A percentile compares a stretch with the other conserved stretches of the same genome.
Evolutionary conservation across 192 early-diverging fungal species (phyloP).

Genomic region (Gaertneriomyces sp.): DNA sequence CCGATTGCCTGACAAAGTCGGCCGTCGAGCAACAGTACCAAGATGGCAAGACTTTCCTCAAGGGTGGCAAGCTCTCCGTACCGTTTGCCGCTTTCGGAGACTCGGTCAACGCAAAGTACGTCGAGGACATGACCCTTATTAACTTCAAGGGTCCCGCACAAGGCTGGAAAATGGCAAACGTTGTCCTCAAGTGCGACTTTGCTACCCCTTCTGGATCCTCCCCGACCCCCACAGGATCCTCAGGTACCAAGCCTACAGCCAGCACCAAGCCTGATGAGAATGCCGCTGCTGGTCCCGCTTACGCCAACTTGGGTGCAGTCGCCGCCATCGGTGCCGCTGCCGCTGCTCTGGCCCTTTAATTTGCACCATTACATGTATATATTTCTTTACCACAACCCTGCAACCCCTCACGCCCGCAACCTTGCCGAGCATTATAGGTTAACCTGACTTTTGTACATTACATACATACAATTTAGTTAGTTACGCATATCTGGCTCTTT

Average conservation of each 20-base stretch:
- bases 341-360: too few species aligned
- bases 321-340: too few species aligned
- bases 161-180: constrained; percentile 21
- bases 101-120: constrained; percentile 1
- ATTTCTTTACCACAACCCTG: too few species aligned
- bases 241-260: too few species aligned
- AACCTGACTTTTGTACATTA: too few species aligned
- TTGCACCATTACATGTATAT: too few species aligned
- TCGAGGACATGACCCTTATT: constrained; percentile 27
- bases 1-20: constrained; percentile 12
- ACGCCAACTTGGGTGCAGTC: neutral
- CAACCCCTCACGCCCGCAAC: too few species aligned
- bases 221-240: neutral
- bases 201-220: constrained; percentile 1
- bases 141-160: neutral
- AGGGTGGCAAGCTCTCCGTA: neutral
- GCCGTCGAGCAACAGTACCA: neutral
- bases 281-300: neutral
- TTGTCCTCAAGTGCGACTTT: constrained; percentile 6
- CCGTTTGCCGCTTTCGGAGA: constrained; percentile 20
- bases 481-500: too few species aligned
- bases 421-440: too few species aligned
- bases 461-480: too few species aligned
- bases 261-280: too few species aligned
- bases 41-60: constrained; percentile 14